Evolutionary conservation across 805 yeast genomes (phyloP).

Genomic region (Monosporozyma servazzii): DNA sequence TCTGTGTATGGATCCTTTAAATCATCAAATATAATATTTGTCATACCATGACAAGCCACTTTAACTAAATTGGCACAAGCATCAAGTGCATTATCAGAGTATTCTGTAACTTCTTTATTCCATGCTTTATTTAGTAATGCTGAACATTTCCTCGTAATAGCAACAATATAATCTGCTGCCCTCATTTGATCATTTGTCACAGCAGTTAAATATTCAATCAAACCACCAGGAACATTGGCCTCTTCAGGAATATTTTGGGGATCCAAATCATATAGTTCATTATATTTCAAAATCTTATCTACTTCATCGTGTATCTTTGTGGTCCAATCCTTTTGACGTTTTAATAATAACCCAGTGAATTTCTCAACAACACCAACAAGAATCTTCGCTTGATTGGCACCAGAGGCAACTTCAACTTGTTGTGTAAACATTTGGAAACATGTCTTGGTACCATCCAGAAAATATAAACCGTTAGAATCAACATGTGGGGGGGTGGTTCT

Average conservation of each 20-base stretch:
- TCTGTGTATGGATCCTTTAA: constrained; percentile 49
- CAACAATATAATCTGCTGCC: constrained; percentile 61
- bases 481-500: constrained; percentile 67
- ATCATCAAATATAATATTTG: constrained; percentile 64
- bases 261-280: constrained; percentile 24
- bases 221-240: constrained; percentile 55
- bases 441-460: constrained; percentile 68
- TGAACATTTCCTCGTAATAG: constrained; percentile 55
- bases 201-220: constrained; percentile 72
- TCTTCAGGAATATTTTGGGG: constrained; percentile 32
- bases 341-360: constrained; percentile 51
- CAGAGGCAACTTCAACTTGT: constrained; percentile 81
- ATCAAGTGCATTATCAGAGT: constrained; percentile 59
- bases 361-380: constrained; percentile 69
- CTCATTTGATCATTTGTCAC: constrained; percentile 76
- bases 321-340: constrained; percentile 58
- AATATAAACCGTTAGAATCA: constrained; percentile 55
- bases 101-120: constrained; percentile 46
- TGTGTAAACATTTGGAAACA: constrained; percentile 80
- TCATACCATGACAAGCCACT: constrained; percentile 45
- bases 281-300: constrained; percentile 29
- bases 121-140: constrained; percentile 51
- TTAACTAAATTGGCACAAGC: constrained; percentile 71
- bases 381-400: constrained; percentile 71
- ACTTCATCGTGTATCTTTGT: constrained; percentile 47